Conservation (phyloP, 176 grass and related monocot species). For the Bolboschoenus planiculmis region DNA sequence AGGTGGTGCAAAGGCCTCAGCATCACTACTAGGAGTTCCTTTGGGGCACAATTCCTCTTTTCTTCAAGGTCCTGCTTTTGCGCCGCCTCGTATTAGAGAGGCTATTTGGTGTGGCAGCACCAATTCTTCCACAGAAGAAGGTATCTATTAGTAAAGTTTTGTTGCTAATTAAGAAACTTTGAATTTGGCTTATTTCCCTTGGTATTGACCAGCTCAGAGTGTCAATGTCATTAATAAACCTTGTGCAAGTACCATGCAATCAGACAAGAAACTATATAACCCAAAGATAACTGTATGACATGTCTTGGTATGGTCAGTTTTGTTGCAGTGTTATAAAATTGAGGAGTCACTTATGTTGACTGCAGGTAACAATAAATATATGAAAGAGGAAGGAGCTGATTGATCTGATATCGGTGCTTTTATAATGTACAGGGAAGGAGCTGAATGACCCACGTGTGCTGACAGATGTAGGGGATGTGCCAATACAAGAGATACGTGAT, state of each 20-base stretch:
- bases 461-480: conserved; percentile 95
- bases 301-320: not conserved
- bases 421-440: conserved; percentile 62
- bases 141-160: conserved; percentile 19
- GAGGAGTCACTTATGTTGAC: not conserved
- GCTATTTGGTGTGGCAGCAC: conserved; percentile 99
- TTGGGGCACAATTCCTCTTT: conserved; percentile 98
- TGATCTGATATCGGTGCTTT: not conserved
- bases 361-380: not conserved
- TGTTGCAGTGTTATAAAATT: not conserved
- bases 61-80: conserved; percentile 94
- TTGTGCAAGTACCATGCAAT: not conserved
- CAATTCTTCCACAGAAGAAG: conserved; percentile 92
- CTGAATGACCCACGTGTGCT: conserved; percentile 87
- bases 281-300: not conserved
- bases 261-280: not conserved
- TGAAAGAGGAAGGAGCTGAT: not conserved
- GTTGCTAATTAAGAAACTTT: not conserved
- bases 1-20: conserved; percentile 61
- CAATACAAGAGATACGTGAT: conserved; percentile 95
- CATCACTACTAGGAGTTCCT: conserved; percentile 74
- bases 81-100: conserved; percentile 89
- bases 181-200: not conserved
- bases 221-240: not conserved
- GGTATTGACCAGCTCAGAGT: not conserved